Conservation (phyloP, 2,329 filamentous ascomycete genomes). For the Byssoonygena ceratinophila region DNA sequence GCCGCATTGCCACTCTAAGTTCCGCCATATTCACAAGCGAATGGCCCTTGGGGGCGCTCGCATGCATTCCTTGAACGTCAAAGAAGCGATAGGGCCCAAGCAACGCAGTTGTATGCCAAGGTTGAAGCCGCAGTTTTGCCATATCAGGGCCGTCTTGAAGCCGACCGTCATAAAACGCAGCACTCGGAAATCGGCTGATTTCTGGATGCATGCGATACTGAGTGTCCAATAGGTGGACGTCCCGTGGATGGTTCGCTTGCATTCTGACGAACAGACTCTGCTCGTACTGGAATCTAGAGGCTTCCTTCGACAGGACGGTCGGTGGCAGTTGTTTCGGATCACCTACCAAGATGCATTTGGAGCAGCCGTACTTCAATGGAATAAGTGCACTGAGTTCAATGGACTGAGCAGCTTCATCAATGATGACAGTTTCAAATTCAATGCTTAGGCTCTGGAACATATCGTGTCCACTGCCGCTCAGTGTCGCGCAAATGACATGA, state of each 20-base stretch:
- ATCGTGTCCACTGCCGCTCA: constrained; percentile 91
- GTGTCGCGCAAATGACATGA: constrained; percentile 86
- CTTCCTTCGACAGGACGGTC: constrained; percentile 88
- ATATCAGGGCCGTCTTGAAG: constrained; percentile 79
- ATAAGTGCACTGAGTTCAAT: constrained; percentile 95
- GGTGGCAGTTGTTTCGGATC: constrained; percentile 96
- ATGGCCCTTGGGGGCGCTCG: constrained; percentile 68
- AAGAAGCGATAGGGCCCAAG: constrained; percentile 95
- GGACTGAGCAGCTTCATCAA: constrained; percentile 96
- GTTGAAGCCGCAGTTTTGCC: constrained; percentile 60
- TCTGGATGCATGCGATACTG: constrained; percentile 99
- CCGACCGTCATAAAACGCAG: constrained; percentile 81
- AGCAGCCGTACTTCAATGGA: constrained; percentile 91
- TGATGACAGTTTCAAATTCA: constrained; percentile 96
- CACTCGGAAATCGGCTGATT: constrained; percentile 82
- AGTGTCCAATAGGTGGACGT: constrained; percentile 88
- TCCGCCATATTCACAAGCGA: constrained; percentile 86
- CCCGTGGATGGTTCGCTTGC: constrained; percentile 80
- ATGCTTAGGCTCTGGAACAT: constrained; percentile 92
- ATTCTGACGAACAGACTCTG: constrained; percentile 97
- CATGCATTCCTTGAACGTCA: constrained; percentile 81
- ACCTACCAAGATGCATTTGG: constrained; percentile 92
- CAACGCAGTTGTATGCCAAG: constrained; percentile 74
- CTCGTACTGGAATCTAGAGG: constrained; percentile 85
- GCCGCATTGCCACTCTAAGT: constrained; percentile 69